Conservation (phyloP, 2,329 filamentous ascomycete genomes). For the Neonectria ditissima region DNA sequence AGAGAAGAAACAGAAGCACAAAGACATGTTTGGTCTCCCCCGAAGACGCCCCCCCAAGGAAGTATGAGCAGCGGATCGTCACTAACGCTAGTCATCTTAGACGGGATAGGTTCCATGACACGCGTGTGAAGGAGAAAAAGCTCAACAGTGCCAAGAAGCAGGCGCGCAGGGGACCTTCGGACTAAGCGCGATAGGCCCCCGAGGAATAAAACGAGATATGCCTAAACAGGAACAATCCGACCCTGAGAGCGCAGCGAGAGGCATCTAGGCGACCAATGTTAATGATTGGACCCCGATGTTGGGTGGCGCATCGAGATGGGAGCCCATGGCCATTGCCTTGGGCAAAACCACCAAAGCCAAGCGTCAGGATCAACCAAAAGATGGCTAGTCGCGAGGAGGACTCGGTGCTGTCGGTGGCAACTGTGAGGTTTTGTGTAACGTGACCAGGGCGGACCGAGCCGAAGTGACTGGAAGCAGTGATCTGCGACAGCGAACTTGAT, state of each 20-base stretch:
- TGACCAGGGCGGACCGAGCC: conserved; percentile 12
- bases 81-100: conserved; percentile 47
- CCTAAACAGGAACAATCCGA: neutral
- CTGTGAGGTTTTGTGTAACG: neutral
- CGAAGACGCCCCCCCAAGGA: neutral
- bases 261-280: neutral
- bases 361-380: neutral
- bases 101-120: conserved; percentile 59
- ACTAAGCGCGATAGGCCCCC: conserved; percentile 35
- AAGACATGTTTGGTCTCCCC: conserved; percentile 58
- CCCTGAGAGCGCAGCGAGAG: neutral
- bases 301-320: neutral
- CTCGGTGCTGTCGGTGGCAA: neutral
- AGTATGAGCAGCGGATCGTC: neutral
- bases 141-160: conserved; percentile 63
- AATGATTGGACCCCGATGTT: neutral
- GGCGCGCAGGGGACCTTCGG: conserved; percentile 53
- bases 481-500: neutral
- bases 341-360: neutral
- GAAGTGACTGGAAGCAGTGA: neutral
- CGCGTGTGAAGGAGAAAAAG: conserved; percentile 62
- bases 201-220: neutral
- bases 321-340: neutral
- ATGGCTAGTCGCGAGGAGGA: neutral
- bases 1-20: conserved; percentile 62